A percentile compares a stretch with the other conserved stretches of the same genome.
These are phyloP conservation scores for Apiospora hydei DNA, from an alignment of 2,329 filamentous ascomycete genomes.

Conservation along the genomic window DNA sequence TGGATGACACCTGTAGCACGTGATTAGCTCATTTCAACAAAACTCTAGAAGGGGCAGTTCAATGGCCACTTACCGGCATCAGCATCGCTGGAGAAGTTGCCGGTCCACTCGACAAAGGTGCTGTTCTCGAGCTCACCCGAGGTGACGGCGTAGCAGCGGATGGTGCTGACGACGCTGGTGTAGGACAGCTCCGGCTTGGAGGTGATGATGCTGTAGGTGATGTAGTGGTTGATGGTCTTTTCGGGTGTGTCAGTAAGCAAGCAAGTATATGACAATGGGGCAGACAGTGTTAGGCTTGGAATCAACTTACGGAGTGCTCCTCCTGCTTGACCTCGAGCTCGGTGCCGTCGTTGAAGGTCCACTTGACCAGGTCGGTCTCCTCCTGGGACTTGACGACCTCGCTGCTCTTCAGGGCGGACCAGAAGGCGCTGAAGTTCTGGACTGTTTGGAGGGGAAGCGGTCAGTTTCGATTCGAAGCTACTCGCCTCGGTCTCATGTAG, in stretches of 20 bases:
- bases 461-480: too few relatives aligned
- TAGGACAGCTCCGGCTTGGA: slow-evolving; percentile 70
- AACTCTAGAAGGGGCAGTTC: slow-evolving; percentile 36
- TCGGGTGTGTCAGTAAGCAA: not conserved
- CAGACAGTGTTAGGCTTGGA: not conserved
- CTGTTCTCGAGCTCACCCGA: slow-evolving; percentile 68
- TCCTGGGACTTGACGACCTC: slow-evolving; percentile 69
- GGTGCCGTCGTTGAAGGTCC: slow-evolving; percentile 75
- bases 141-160: slow-evolving; percentile 71
- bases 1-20: slow-evolving; percentile 67
- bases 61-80: slow-evolving; percentile 58
- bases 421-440: slow-evolving; percentile 72
- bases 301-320: slow-evolving; percentile 69
- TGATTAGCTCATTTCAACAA: slow-evolving; percentile 29
- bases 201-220: slow-evolving; percentile 76
- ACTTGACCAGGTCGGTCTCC: slow-evolving; percentile 74
- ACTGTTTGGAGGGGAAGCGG: slow-evolving; percentile 43
- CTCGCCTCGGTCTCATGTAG: not conserved
- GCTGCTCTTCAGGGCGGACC: slow-evolving; percentile 66
- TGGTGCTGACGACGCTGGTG: slow-evolving; percentile 70
- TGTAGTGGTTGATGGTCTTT: slow-evolving; percentile 73
- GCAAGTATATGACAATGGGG: not conserved
- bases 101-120: slow-evolving; percentile 74
- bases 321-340: slow-evolving; percentile 77
- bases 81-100: slow-evolving; percentile 74